These are phyloP conservation scores for Phytophthora kernoviae DNA, from an alignment of 352 stramenopile species.

Conservation along the genomic window DNA sequence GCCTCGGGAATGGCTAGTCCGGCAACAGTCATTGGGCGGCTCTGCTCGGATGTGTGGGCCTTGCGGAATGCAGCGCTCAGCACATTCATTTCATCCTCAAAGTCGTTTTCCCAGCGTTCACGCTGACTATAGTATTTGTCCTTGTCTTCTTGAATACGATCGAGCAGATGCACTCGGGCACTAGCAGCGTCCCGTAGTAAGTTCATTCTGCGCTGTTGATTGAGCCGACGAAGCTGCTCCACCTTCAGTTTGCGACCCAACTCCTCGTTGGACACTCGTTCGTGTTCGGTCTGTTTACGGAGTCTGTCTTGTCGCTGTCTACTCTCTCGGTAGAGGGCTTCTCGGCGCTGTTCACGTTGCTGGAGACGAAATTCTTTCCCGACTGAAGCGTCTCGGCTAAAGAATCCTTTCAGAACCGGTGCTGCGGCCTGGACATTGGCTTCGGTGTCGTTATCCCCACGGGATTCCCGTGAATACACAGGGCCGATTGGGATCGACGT, in stretches of 20 bases:
- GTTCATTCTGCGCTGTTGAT: conserved; percentile 40
- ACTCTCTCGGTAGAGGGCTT: conserved; percentile 45
- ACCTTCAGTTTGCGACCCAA: conserved; percentile 30
- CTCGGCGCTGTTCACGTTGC: conserved; percentile 43
- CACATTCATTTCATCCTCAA: conserved; percentile 52
- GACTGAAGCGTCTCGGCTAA: conserved; percentile 43
- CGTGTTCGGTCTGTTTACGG: conserved; percentile 35
- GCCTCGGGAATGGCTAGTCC: conserved; percentile 57
- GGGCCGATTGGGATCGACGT: conserved; percentile 3
- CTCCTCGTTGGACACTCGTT: conserved; percentile 23
- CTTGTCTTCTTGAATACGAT: conserved; percentile 24
- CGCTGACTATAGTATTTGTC: conserved; percentile 36
- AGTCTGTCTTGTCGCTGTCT: conserved; percentile 53
- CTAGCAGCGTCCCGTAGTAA: conserved; percentile 41
- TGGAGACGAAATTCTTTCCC: conserved; percentile 48
- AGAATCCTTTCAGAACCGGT: conserved; percentile 69
- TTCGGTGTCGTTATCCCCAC: conserved; percentile 1
- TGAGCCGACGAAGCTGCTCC: conserved; percentile 46
- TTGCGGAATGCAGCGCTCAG: conserved; percentile 53
- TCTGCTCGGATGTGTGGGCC: conserved; percentile 22
- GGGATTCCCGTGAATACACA: neutral
- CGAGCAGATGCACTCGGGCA: conserved; percentile 29
- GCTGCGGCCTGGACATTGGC: conserved; percentile 26
- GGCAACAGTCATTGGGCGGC: conserved; percentile 57
- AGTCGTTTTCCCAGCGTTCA: conserved; percentile 55